Evolutionary conservation across 2,329 filamentous ascomycete genomes (phyloP).

Genomic region (Pseudogymnoascus sp.): DNA sequence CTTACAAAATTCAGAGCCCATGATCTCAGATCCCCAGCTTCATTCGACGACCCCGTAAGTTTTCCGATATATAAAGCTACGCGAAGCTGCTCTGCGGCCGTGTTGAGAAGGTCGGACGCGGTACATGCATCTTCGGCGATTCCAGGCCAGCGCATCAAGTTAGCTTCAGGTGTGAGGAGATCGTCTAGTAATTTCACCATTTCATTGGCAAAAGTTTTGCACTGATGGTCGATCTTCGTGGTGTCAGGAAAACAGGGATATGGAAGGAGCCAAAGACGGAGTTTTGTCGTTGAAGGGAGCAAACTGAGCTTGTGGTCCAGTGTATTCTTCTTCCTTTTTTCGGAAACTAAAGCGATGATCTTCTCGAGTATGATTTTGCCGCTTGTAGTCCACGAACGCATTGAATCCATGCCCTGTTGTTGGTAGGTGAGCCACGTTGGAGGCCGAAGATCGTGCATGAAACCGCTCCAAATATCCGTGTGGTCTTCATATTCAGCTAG

Average conservation of each 20-base stretch:
- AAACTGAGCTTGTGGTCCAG: not conserved
- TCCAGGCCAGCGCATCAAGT: constrained; percentile 12
- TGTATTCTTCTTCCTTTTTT: constrained; percentile 1
- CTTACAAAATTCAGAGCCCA: constrained; percentile 8
- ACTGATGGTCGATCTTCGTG: constrained; percentile 7
- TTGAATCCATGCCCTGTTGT: not conserved
- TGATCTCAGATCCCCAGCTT: not conserved
- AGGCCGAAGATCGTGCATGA: constrained; percentile 10
- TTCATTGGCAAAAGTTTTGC: constrained; percentile 9
- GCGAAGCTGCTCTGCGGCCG: constrained; percentile 9
- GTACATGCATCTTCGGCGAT: constrained; percentile 10
- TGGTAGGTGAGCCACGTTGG: not conserved
- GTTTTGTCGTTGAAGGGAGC: constrained; percentile 9
- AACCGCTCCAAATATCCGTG: constrained; percentile 10
- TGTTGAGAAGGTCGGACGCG: constrained; percentile 9
- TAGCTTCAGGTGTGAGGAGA: constrained; percentile 4
- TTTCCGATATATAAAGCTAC: constrained; percentile 11
- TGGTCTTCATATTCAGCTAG: constrained; percentile 12
- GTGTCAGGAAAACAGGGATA: constrained; percentile 9
- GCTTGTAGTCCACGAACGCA: constrained; percentile 9
- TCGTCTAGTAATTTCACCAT: constrained; percentile 5
- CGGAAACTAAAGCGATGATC: not conserved
- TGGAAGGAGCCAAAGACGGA: constrained; percentile 13
- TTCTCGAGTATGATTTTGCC: constrained; percentile 11
- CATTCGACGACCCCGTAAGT: not conserved